Conservation (phyloP, 2,329 filamentous ascomycete genomes). For the Epichloe gansuensis region DNA sequence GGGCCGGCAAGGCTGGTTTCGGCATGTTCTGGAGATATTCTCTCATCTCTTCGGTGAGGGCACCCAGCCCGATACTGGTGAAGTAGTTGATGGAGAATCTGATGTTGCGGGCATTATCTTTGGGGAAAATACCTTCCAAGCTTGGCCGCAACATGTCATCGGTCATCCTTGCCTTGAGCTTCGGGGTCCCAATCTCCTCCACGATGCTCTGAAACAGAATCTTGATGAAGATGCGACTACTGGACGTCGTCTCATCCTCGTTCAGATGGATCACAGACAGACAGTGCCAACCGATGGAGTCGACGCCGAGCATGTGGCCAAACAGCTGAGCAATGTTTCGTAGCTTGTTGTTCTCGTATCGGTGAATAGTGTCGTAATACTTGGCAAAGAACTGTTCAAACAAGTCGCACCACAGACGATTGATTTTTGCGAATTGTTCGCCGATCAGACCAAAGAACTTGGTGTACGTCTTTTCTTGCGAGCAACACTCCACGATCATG, state of each 20-base stretch:
- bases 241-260: constrained; percentile 93
- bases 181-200: constrained; percentile 74
- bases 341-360: constrained; percentile 88
- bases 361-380: constrained; percentile 95
- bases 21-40: constrained; percentile 81
- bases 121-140: constrained; percentile 79
- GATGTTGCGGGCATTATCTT: constrained; percentile 76
- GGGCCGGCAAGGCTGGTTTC: constrained; percentile 63
- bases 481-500: constrained; percentile 96
- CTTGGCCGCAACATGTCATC: constrained; percentile 68
- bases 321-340: constrained; percentile 94
- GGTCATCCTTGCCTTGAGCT: constrained; percentile 60
- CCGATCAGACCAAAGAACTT: constrained; percentile 95
- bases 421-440: constrained; percentile 91
- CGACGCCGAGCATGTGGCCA: constrained; percentile 75
- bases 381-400: constrained; percentile 84
- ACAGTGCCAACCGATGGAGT: constrained; percentile 87
- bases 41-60: constrained; percentile 88
- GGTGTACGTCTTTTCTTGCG: constrained; percentile 90
- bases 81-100: constrained; percentile 99
- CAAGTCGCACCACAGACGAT: constrained; percentile 83
- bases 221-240: constrained; percentile 96
- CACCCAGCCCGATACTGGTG: constrained; percentile 93
- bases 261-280: constrained; percentile 77
- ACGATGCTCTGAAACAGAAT: constrained; percentile 89